Percentiles rank a stretch among this genome's conserved stretches.
Conservation (phyloP, 2,329 filamentous ascomycete species). For the Colletotrichum theobromicola region DNA sequence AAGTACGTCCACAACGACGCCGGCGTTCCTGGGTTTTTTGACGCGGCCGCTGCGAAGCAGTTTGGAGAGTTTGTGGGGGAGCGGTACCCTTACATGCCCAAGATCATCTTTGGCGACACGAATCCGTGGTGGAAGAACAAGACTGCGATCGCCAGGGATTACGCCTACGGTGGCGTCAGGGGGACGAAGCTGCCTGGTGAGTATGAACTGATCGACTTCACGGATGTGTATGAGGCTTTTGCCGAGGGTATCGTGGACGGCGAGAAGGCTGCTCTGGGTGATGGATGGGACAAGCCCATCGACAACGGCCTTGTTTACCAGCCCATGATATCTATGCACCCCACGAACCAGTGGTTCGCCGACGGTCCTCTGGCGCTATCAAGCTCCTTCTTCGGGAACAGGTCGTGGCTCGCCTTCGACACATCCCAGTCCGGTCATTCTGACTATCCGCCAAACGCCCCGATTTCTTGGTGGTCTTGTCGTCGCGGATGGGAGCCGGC, state of each 20-base stretch:
- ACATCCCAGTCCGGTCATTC: neutral
- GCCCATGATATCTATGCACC: neutral
- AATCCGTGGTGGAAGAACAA: neutral
- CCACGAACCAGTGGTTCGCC: neutral
- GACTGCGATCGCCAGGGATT: rapidly evolving
- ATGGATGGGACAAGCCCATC: neutral
- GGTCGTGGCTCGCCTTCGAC: neutral
- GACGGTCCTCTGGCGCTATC: neutral
- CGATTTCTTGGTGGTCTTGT: neutral
- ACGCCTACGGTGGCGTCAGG: neutral
- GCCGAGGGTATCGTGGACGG: neutral
- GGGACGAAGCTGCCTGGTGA: neutral
- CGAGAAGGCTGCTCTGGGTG: neutral
- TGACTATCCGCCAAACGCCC: neutral
- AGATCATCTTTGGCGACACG: neutral
- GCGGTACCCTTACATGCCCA: neutral
- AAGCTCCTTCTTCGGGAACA: neutral
- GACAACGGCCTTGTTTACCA: neutral
- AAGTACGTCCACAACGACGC: neutral
- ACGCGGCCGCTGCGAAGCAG: neutral
- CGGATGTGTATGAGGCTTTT: neutral
- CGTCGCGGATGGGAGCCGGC: neutral
- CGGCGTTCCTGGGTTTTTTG: neutral
- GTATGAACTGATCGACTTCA: neutral
- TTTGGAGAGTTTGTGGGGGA: neutral